Percentiles rank a stretch among this genome's conserved stretches.
These are phyloP conservation scores for Puccinia polysora DNA, from an alignment of 1,284 basidiomycete genomes.

Conservation along the genomic window DNA sequence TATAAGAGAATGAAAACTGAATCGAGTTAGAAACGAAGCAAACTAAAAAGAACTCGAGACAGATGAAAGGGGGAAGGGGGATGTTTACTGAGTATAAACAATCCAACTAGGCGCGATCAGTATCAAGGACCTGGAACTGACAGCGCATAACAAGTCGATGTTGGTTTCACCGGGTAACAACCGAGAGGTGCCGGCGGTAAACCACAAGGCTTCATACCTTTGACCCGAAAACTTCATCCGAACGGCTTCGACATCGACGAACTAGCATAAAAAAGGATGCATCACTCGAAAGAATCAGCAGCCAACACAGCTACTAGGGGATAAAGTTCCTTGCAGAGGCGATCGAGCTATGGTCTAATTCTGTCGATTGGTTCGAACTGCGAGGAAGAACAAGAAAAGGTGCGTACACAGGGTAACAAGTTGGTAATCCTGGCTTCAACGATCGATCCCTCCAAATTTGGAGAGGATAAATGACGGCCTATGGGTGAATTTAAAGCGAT, in stretches of 20 bases:
- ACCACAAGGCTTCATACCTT: constrained; percentile 37
- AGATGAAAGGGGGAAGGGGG: background rate
- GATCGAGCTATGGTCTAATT: background rate
- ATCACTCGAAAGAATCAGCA: background rate
- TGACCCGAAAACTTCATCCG: constrained; percentile 39
- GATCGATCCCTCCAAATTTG: constrained; percentile 64
- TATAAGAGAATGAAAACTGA: background rate
- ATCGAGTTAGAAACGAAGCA: background rate
- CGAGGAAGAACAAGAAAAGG: background rate
- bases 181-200: constrained; percentile 20
- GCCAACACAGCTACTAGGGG: background rate
- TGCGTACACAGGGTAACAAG: constrained; percentile 66
- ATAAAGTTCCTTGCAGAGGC: background rate
- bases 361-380: background rate
- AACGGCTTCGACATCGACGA: constrained; percentile 34
- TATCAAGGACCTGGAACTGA: constrained; percentile 23
- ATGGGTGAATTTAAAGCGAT: constrained; percentile 56
- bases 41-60: background rate
- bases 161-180: constrained; percentile 25
- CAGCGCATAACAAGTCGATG: constrained; percentile 40
- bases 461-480: constrained; percentile 55
- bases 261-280: no score
- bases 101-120: no score
- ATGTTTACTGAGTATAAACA: background rate
- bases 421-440: constrained; percentile 63